Evolutionary conservation across 208 protist genomes (phyloP).

Genomic region (Trypanosoma avium): DNA sequence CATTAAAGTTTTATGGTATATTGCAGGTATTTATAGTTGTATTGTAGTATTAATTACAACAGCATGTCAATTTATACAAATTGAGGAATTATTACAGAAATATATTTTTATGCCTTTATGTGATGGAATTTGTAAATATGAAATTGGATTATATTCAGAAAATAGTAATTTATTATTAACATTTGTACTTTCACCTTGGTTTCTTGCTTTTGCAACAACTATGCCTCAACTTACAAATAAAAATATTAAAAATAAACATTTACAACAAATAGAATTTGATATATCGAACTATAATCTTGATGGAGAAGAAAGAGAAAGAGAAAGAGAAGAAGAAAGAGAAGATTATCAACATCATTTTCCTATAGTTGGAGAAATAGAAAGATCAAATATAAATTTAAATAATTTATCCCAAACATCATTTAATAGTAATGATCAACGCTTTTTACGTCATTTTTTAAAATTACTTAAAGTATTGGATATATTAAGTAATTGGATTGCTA

Average conservation of each 20-base stretch:
- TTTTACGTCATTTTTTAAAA: slow-evolving; percentile 13
- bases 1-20: slow-evolving; percentile 12
- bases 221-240: slow-evolving; percentile 12
- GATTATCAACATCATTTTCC: too few relatives aligned
- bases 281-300: not conserved
- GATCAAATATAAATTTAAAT: not conserved
- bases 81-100: not conserved
- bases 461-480: slow-evolving; percentile 18
- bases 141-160: slow-evolving; percentile 22
- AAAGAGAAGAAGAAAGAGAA: not conserved
- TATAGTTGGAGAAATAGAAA: not conserved
- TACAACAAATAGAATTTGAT: not conserved
- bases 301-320: not conserved
- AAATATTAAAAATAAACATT: not conserved
- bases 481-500: slow-evolving; percentile 5
- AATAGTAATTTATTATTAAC: slow-evolving; percentile 17
- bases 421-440: slow-evolving; percentile 12
- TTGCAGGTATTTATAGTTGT: slow-evolving; percentile 22
- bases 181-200: slow-evolving; percentile 29
- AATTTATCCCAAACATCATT: not conserved
- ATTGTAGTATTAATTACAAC: slow-evolving; percentile 12
- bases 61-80: slow-evolving; percentile 22
- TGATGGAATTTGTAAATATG: slow-evolving; percentile 12
- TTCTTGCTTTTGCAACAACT: slow-evolving; percentile 29
- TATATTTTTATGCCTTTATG: slow-evolving; percentile 9